phyloP scores from a whole-genome alignment of 2,329 filamentous ascomycete species.

The Epichloe amarillans region DNA sequence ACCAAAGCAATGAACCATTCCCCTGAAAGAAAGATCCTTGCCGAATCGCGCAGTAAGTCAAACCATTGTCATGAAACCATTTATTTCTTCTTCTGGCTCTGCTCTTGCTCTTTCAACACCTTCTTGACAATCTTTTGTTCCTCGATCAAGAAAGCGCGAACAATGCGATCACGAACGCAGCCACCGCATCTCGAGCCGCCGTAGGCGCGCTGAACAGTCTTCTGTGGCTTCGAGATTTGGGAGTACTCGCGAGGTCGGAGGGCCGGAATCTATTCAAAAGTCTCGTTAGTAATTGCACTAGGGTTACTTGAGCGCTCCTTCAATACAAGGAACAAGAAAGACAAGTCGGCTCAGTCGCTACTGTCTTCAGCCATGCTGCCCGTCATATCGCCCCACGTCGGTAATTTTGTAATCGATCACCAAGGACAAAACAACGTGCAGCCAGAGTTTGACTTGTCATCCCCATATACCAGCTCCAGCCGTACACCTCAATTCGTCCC shows the following conservation, averaged over 20 bases:
- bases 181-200: slow-evolving; percentile 96
- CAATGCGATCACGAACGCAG: slow-evolving; percentile 96
- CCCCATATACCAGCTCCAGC: not conserved
- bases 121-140: slow-evolving; percentile 99
- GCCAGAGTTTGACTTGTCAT: not conserved
- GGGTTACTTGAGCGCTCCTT: not conserved
- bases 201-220: slow-evolving; percentile 98
- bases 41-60: slow-evolving; percentile 22
- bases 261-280: slow-evolving; percentile 60
- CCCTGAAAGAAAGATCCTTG: slow-evolving; percentile 21
- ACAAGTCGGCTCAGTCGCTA: not conserved
- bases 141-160: slow-evolving; percentile 98
- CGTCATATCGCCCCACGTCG: not conserved
- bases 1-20: slow-evolving; percentile 39
- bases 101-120: slow-evolving; percentile 98
- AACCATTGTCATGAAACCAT: slow-evolving; percentile 22
- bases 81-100: slow-evolving; percentile 56
- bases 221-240: slow-evolving; percentile 94
- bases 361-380: not conserved
- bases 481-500: slow-evolving; percentile 7
- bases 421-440: not conserved
- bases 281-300: slow-evolving; percentile 7
- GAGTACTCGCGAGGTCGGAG: slow-evolving; percentile 97
- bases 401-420: not conserved
- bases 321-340: not conserved